Conservation (phyloP, 768 basidiomycete species). For the Gyrodon lividus region DNA sequence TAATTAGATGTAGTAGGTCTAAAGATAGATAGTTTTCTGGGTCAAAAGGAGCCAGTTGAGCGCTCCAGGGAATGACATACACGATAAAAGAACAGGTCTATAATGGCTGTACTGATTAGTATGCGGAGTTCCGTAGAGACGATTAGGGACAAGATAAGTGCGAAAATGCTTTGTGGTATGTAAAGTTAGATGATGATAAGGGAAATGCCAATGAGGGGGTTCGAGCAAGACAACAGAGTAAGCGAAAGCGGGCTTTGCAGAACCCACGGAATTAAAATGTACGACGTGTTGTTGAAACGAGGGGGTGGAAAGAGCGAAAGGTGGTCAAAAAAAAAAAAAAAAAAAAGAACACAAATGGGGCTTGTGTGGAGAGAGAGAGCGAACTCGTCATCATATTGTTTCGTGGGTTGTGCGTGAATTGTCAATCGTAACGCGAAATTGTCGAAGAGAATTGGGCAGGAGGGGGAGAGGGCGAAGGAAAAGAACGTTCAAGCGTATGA, state of each 20-base stretch:
- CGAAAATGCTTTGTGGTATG: not conserved
- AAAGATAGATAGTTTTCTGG: not conserved
- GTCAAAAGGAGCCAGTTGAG: conserved; percentile 1
- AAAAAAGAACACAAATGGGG: not conserved
- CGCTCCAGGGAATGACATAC: conserved; percentile 5
- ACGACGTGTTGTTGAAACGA: conserved; percentile 15
- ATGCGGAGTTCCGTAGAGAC: conserved; percentile 13
- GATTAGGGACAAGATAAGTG: conserved; percentile 5
- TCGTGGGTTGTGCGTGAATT: conserved; percentile 24
- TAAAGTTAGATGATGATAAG: conserved; percentile 1
- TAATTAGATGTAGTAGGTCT: conserved; percentile 3
- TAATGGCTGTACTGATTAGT: conserved; percentile 16
- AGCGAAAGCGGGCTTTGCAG: conserved; percentile 12
- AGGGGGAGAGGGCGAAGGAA: not conserved
- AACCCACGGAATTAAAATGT: conserved; percentile 22
- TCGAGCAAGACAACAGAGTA: conserved; percentile 24
- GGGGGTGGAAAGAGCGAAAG: not conserved
- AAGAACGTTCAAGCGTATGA: conserved; percentile 13
- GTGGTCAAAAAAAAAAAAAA: not conserved
- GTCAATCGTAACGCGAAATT: conserved; percentile 19
- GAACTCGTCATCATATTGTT: conserved; percentile 21
- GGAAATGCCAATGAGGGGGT: not conserved
- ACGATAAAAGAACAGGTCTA: conserved; percentile 10
- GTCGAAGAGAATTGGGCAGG: not conserved
- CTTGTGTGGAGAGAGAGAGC: not conserved